Evolutionary conservation across 1,139 yeast species (phyloP).

Genomic region (Wickerhamomyces sp.): DNA sequence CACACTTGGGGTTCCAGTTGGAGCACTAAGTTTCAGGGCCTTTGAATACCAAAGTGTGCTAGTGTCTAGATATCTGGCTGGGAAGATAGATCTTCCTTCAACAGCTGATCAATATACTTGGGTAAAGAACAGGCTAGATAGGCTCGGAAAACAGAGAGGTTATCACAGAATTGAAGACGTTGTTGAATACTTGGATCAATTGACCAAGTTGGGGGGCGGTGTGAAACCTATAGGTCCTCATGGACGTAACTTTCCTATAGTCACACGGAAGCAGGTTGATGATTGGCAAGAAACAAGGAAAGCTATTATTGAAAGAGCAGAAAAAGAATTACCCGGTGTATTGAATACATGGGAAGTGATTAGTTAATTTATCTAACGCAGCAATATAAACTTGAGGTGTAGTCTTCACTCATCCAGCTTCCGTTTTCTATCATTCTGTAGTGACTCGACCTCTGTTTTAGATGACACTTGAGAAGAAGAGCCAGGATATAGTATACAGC

Average conservation of each 20-base stretch:
- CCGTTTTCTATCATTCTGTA: slow-evolving; percentile 3
- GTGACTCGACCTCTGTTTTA: not conserved
- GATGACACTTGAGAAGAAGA: no score
- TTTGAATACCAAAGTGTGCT: slow-evolving; percentile 21
- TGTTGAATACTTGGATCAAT: slow-evolving; percentile 20
- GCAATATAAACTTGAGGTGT: no score
- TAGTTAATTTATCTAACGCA: not conserved
- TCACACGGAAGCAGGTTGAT: slow-evolving; percentile 13
- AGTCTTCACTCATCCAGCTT: slow-evolving; percentile 2
- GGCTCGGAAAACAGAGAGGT: slow-evolving; percentile 22
- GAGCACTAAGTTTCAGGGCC: slow-evolving; percentile 14
- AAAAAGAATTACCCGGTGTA: not conserved
- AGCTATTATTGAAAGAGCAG: not conserved
- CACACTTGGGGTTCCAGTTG: slow-evolving; percentile 20
- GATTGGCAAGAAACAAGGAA: slow-evolving; percentile 1
- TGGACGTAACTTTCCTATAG: slow-evolving; percentile 30
- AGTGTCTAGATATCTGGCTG: slow-evolving; percentile 18
- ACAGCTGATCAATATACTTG: slow-evolving; percentile 4
- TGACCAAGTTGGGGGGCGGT: slow-evolving; percentile 27
- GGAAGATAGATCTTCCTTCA: slow-evolving; percentile 8
- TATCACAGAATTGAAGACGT: slow-evolving; percentile 31
- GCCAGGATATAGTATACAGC: no score
- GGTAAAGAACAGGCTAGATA: slow-evolving; percentile 1
- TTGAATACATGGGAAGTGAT: not conserved
- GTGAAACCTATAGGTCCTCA: slow-evolving; percentile 16